Base-by-base conservation (phyloP, 2,329 filamentous ascomycete genomes). In the Paraphaeosphaeria sporulosa region DNA sequence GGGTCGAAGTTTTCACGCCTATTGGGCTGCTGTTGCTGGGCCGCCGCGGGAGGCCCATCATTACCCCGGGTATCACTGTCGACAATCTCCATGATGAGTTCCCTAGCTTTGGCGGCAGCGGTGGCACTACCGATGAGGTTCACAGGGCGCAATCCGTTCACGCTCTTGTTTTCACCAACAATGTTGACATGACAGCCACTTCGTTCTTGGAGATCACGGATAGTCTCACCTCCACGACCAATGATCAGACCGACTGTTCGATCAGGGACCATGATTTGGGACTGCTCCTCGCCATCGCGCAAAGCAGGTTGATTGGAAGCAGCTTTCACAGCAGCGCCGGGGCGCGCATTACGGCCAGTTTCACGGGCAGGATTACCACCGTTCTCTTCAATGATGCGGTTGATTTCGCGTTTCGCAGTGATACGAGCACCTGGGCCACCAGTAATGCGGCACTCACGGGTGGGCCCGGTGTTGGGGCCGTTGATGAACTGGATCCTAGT, bases 131-230 rank as follows among this genome's bases (percentile, higher is more conserved):
- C 93, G 68, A 96, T 96, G 51, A 97, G 84, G 75, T 97, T 97
- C 64, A 97, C 93, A 30, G 94, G 93, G 53, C 93, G 89, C 63
- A 96, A 83, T 47, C 93, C 93, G 73, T 96, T 96, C 67, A 96
- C 87, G 74, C 92, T 96, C 84, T 96, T 96, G 67, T 92, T 92
- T 80, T 97, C 93, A 70, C 91, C 91, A 43, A 96, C 92, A 72
- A 97, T 97, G 78, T 97, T 97, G 76, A 97, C 93, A 77, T 97
- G 94, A 76, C 93, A 97, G n/a, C 91, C 92, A 70, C 91, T 95
- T 63, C 92, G 86, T 77, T 97, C 93, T 79, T 97, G 94, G 25
- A 97, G 84, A 75, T 97, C 93, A 72, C 93, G 89, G 71, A 97
- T 97, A 1, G 93, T 97, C 80, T 97, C 93, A 60, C 93, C 93